A percentile compares a stretch with the other conserved stretches of the same genome.
Evolutionary conservation across 2,329 filamentous ascomycete genomes (phyloP).

Genomic region (Stagonosporopsis rhizophila): DNA sequence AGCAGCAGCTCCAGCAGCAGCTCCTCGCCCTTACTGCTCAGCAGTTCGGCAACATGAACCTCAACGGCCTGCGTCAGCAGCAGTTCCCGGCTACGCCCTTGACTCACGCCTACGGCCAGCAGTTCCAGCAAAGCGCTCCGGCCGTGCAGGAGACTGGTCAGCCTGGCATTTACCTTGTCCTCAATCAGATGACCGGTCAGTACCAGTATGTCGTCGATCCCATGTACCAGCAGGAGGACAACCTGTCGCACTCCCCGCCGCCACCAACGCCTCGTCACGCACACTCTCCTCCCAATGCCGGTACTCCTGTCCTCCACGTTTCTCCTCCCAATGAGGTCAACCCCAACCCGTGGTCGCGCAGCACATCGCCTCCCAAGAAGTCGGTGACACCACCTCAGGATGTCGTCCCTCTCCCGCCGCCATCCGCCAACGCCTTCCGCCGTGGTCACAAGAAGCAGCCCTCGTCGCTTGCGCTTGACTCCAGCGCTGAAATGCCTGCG

Average conservation of each 20-base stretch:
- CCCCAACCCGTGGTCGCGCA: slow-evolving; percentile 64
- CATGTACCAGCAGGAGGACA: slow-evolving; percentile 57
- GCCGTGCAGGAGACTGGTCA: slow-evolving; percentile 71
- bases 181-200: slow-evolving; percentile 86
- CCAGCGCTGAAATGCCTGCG: slow-evolving; percentile 62
- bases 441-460: slow-evolving; percentile 88
- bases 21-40: slow-evolving; percentile 76
- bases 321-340: slow-evolving; percentile 74
- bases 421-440: slow-evolving; percentile 90
- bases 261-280: slow-evolving; percentile 53
- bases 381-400: slow-evolving; percentile 74
- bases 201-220: slow-evolving; percentile 81
- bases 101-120: slow-evolving; percentile 68
- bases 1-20: slow-evolving; percentile 94
- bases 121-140: slow-evolving; percentile 69
- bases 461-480: slow-evolving; percentile 70
- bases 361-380: slow-evolving; percentile 68
- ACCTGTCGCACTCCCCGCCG: slow-evolving; percentile 57
- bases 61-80: slow-evolving; percentile 61
- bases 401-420: slow-evolving; percentile 78
- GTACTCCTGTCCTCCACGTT: slow-evolving; percentile 72
- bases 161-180: slow-evolving; percentile 80
- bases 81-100: slow-evolving; percentile 62
- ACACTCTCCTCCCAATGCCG: slow-evolving; percentile 47
- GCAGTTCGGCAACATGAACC: slow-evolving; percentile 64